phyloP scores from a whole-genome alignment of 2,329 filamentous ascomycete genomes.

The Pseudocercospora cruenta region DNA sequence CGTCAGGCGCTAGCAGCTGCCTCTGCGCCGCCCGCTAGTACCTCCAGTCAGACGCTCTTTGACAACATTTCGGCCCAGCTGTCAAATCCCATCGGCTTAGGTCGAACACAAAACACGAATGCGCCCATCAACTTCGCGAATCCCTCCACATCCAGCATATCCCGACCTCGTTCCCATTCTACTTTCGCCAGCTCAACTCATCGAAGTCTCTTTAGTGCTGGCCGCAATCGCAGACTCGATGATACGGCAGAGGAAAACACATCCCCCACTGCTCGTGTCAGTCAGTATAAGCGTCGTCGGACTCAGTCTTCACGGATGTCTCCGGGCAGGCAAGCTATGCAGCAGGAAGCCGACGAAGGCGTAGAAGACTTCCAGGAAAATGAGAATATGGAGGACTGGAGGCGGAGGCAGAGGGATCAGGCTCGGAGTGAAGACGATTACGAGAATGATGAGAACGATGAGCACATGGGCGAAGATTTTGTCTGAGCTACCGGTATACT shows the following conservation, averaged over 20 bases:
- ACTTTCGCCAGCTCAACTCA: neutral
- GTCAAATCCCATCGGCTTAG: neutral
- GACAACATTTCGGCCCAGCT: neutral
- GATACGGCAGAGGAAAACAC: neutral
- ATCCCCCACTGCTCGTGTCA: neutral
- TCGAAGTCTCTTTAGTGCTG: neutral
- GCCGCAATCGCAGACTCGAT: neutral
- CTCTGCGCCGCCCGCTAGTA: neutral
- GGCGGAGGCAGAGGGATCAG: neutral
- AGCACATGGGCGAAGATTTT: too few relatives aligned
- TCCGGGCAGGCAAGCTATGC: neutral
- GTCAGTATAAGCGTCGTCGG: neutral
- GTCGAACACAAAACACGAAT: neutral
- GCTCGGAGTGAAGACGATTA: neutral
- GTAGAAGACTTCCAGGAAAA: slow-evolving; percentile 1
- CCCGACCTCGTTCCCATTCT: neutral
- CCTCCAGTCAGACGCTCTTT: neutral
- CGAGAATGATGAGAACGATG: neutral
- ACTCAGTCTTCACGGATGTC: neutral
- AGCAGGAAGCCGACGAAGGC: neutral
- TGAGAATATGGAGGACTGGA: neutral
- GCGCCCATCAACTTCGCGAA: neutral
- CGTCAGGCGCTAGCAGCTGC: slow-evolving; percentile 3
- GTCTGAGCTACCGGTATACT: too few relatives aligned
- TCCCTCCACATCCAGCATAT: neutral